phyloP scores from a whole-genome alignment of 495 filamentous ascomycete genomes.

The Darksidea phi region DNA sequence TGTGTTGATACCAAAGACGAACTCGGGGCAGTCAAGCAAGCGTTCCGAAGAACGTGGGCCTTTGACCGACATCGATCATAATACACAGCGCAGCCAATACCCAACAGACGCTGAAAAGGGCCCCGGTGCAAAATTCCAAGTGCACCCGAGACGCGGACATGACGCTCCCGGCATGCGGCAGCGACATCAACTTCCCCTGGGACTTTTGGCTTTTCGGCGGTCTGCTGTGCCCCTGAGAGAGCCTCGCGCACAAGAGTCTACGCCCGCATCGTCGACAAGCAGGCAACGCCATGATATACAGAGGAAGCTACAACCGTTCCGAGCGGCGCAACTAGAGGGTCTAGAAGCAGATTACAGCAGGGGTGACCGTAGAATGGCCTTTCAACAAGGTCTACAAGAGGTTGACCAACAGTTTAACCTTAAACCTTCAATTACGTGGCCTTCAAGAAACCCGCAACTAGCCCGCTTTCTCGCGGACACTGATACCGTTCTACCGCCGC shows the following conservation, averaged over 20 bases:
- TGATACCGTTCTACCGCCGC: constrained; percentile 18
- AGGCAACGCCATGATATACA: constrained; percentile 1
- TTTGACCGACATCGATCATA: constrained; percentile 28
- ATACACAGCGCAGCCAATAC: constrained; percentile 9
- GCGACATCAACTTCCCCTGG: background rate
- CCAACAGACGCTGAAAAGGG: background rate
- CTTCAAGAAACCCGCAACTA: constrained; percentile 25
- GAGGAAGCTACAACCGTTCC: background rate
- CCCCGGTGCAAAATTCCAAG: background rate
- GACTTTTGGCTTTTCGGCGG: background rate
- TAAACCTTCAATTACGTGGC: background rate
- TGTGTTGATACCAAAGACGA: constrained; percentile 46
- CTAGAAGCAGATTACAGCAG: constrained; percentile 36
- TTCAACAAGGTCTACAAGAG: constrained; percentile 30
- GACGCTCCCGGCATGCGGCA: background rate
- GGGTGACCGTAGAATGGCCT: constrained; percentile 35
- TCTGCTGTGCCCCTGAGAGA: background rate
- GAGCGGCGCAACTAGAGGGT: constrained; percentile 41
- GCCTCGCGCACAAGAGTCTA: background rate
- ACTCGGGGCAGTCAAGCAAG: constrained; percentile 41
- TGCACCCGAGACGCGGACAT: background rate
- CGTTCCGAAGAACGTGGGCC: constrained; percentile 10
- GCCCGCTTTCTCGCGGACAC: constrained; percentile 28
- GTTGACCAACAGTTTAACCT: constrained; percentile 29
- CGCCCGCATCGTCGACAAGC: background rate